Percentiles rank a stretch among this genome's conserved stretches.
Conservation (phyloP, 768 basidiomycete species). For the Hirschioporus abietinus region DNA sequence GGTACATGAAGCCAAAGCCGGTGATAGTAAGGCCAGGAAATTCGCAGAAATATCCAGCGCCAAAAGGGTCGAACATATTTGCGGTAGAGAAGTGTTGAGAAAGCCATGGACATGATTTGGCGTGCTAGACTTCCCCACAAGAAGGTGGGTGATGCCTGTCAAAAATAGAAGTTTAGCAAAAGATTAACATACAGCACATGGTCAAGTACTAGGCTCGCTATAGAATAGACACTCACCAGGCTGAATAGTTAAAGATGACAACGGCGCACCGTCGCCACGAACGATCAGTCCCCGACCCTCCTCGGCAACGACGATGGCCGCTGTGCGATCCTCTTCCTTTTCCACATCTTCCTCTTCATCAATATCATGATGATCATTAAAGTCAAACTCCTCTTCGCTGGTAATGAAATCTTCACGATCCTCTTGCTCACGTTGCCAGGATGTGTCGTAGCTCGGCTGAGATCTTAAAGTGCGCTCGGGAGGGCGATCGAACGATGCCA, state of each 20-base stretch:
- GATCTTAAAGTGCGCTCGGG: constrained; percentile 44
- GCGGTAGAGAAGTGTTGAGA: constrained; percentile 62
- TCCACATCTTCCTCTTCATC: constrained; percentile 46
- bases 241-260: constrained; percentile 58
- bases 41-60: constrained; percentile 93
- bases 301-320: constrained; percentile 74
- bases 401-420: constrained; percentile 62
- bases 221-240: constrained; percentile 49
- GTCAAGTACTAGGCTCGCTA: constrained; percentile 3
- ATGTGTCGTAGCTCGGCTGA: constrained; percentile 71
- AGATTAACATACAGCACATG: neutral
- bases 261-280: constrained; percentile 56
- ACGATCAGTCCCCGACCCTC: constrained; percentile 84
- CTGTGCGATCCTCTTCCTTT: constrained; percentile 64
- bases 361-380: constrained; percentile 30
- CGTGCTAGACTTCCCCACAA: constrained; percentile 75
- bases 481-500: constrained; percentile 29
- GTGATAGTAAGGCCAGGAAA: constrained; percentile 77
- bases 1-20: constrained; percentile 72
- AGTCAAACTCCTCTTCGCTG: constrained; percentile 49
- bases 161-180: constrained; percentile 9
- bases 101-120: constrained; percentile 76
- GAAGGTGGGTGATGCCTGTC: constrained; percentile 88
- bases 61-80: constrained; percentile 72
- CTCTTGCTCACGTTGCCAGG: constrained; percentile 62